Percentiles rank a stretch among this genome's conserved stretches.
Conservation (phyloP, 1,139 yeast genomes). For the Sugiyamaella novakii region DNA sequence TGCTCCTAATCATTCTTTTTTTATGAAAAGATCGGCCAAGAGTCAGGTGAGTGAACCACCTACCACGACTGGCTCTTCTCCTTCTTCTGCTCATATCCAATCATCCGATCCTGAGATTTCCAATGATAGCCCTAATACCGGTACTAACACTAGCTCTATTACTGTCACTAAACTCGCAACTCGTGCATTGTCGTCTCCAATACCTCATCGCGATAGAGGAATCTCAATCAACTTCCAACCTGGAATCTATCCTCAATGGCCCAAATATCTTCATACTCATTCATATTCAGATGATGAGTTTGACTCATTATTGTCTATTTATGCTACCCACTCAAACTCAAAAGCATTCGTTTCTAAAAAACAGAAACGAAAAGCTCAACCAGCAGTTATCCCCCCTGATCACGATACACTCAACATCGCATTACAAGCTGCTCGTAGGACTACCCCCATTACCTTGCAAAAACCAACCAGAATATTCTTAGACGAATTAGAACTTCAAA, state of each 20-base stretch:
- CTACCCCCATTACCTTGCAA: constrained; percentile 2
- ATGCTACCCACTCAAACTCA: background rate
- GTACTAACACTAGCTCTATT: too few relatives aligned
- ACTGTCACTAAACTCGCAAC: background rate
- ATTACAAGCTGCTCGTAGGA: constrained; percentile 1
- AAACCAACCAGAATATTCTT: constrained; percentile 25
- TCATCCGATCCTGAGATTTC: background rate
- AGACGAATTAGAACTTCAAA: constrained; percentile 20
- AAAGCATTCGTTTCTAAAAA: background rate
- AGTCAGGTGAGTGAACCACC: background rate
- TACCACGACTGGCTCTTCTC: background rate
- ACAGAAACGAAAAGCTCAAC: constrained; percentile 14
- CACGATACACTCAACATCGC: constrained; percentile 1
- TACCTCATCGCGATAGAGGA: background rate
- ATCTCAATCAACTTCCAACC: constrained; percentile 2
- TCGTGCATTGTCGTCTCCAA: constrained; percentile 6
- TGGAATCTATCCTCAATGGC: constrained; percentile 26
- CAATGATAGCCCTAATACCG: too few relatives aligned
- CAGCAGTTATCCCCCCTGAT: constrained; percentile 3
- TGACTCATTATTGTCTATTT: constrained; percentile 2
- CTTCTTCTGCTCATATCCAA: background rate
- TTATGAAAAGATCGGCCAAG: constrained; percentile 1
- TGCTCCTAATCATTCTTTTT: constrained; percentile 10
- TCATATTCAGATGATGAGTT: constrained; percentile 6
- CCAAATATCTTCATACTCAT: constrained; percentile 21